These are phyloP conservation scores for Panaeolus cyanescens DNA, from an alignment of 768 basidiomycete species.

Conservation along the genomic window DNA sequence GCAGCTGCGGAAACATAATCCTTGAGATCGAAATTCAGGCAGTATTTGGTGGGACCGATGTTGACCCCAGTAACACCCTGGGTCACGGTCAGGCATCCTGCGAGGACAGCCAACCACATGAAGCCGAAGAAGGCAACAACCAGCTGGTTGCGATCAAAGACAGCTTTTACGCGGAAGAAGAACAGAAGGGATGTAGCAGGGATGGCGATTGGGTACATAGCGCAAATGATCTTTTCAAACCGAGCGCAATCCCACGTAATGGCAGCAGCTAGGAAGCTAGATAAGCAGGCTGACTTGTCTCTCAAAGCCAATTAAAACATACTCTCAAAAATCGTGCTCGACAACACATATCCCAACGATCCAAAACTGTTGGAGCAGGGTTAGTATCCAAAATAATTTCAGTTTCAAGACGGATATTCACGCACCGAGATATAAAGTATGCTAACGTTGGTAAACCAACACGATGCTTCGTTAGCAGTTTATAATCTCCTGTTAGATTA, in stretches of 20 bases:
- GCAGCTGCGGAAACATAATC: slow-evolving; percentile 1
- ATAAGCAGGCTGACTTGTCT: not conserved
- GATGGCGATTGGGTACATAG: not conserved
- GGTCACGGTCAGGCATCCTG: not conserved
- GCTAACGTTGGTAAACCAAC: slow-evolving; percentile 17
- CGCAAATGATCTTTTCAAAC: not conserved
- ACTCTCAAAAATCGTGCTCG: not conserved
- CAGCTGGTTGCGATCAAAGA: not conserved
- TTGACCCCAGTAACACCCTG: not conserved
- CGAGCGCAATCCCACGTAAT: not conserved
- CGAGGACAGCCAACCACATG: slow-evolving; percentile 5
- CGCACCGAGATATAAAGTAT: slow-evolving; percentile 23
- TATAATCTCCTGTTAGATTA: slow-evolving; percentile 17
- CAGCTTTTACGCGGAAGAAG: slow-evolving; percentile 4
- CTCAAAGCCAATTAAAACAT: not conserved
- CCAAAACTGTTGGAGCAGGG: not conserved
- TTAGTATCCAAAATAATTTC: not conserved
- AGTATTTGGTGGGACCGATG: not conserved
- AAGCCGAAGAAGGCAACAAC: slow-evolving; percentile 1
- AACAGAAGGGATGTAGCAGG: slow-evolving; percentile 2
- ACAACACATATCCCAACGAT: not conserved
- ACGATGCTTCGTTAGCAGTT: slow-evolving; percentile 16
- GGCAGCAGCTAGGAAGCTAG: not conserved
- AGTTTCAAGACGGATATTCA: no score
- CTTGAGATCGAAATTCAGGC: not conserved